Evolutionary conservation across 2,329 filamentous ascomycete species (phyloP).

Genomic region (Aspergillus melleus): DNA sequence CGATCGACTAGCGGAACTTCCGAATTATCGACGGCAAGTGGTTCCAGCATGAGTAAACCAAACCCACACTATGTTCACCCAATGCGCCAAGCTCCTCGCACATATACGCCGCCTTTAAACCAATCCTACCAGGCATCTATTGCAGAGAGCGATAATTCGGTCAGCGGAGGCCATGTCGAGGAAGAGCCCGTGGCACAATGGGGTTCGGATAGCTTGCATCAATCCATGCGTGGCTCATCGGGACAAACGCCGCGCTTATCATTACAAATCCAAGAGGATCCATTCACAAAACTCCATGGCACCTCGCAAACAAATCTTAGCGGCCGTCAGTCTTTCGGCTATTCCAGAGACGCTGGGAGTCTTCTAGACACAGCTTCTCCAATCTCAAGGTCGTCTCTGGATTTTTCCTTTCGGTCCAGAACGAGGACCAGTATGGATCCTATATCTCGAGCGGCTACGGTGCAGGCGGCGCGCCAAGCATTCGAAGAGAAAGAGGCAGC

Average conservation of each 20-base stretch:
- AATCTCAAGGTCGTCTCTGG: slow-evolving; percentile 57
- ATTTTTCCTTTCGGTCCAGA: slow-evolving; percentile 55
- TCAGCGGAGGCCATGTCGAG: slow-evolving; percentile 47
- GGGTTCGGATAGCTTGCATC: slow-evolving; percentile 26
- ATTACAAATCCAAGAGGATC: slow-evolving; percentile 40
- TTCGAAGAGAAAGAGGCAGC: slow-evolving; percentile 61
- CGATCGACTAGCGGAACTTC: slow-evolving; percentile 58
- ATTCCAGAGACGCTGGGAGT: slow-evolving; percentile 52
- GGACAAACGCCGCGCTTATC: slow-evolving; percentile 32
- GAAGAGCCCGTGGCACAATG: slow-evolving; percentile 33
- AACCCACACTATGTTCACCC: slow-evolving; percentile 55
- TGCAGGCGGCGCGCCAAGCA: slow-evolving; percentile 56
- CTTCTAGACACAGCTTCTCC: slow-evolving; percentile 53
- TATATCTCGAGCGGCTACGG: slow-evolving; percentile 55
- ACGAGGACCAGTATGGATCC: slow-evolving; percentile 53
- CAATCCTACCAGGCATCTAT: slow-evolving; percentile 52
- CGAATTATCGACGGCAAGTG: slow-evolving; percentile 50
- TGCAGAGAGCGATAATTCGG: slow-evolving; percentile 46
- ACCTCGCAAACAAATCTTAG: slow-evolving; percentile 56
- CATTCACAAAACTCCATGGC: slow-evolving; percentile 50
- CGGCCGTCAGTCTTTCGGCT: slow-evolving; percentile 47
- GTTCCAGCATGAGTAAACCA: slow-evolving; percentile 50
- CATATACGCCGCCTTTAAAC: slow-evolving; percentile 54
- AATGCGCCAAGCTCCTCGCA: slow-evolving; percentile 56
- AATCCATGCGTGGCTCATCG: slow-evolving; percentile 35